phyloP scores from a whole-genome alignment of 176 grass and related monocot genomes.

The Musa acuminata region DNA sequence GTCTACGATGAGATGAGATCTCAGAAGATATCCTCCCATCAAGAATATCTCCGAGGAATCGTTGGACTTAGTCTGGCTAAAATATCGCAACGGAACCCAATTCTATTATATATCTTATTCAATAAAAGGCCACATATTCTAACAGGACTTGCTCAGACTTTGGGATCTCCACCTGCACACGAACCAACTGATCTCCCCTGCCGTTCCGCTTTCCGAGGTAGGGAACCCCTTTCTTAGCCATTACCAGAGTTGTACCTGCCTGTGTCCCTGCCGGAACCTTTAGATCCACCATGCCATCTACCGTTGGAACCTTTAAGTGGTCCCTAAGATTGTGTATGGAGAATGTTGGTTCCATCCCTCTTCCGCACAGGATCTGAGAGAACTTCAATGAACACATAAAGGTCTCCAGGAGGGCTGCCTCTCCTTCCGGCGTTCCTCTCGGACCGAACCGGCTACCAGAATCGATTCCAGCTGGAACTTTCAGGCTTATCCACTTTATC shows the following conservation, averaged over 20 bases:
- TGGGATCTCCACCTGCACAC: conserved; percentile 96
- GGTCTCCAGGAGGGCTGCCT: conserved; percentile 86
- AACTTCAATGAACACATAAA: conserved; percentile 89
- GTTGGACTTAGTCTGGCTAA: no score
- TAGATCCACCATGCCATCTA: no score
- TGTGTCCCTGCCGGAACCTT: conserved; percentile 95
- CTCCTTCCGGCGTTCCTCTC: conserved; percentile 77
- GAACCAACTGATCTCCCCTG: conserved; percentile 81
- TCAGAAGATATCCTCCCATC: no score
- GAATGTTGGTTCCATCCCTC: conserved; percentile 76
- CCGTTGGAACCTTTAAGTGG: conserved; percentile 74
- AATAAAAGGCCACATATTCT: no score
- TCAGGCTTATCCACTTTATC: conserved; percentile 87
- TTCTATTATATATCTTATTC: no score
- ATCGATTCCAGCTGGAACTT: conserved; percentile 91
- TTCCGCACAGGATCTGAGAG: conserved; percentile 89
- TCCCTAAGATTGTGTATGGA: conserved; percentile 35
- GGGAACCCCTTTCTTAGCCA: conserved; percentile 91
- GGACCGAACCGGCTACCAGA: conserved; percentile 78
- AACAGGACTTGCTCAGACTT: no score
- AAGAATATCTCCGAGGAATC: no score
- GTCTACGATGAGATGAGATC: no score
- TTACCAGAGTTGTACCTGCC: conserved; percentile 72
- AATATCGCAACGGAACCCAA: no score
- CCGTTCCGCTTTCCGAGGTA: conserved; percentile 76